Percentiles rank a stretch among this genome's conserved stretches.
These are phyloP conservation scores for Silene latifolia DNA, from an alignment of 148 eudicot species.

Conservation along the genomic window DNA sequence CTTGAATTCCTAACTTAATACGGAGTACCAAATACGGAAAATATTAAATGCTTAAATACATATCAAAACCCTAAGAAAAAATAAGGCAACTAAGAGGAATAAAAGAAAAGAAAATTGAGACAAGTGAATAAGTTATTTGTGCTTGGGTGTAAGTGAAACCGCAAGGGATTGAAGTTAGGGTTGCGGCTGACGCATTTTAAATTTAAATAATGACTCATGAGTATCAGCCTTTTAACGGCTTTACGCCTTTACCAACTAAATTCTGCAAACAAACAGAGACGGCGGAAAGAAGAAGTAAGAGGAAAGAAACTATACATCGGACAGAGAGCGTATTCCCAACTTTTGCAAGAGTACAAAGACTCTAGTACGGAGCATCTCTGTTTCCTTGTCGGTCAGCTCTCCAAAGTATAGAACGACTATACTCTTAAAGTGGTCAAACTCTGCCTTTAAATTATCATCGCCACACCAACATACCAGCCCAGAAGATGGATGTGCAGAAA, in stretches of 20 bases:
- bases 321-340: constrained; percentile 70
- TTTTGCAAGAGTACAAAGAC: constrained; percentile 47
- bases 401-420: constrained; percentile 75
- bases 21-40: no score
- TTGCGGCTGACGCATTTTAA: no score
- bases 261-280: neutral
- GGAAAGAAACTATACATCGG: constrained; percentile 49
- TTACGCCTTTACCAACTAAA: neutral
- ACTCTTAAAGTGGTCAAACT: constrained; percentile 52
- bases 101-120: neutral
- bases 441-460: constrained; percentile 65
- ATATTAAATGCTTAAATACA: no score
- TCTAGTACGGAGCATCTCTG: constrained; percentile 45
- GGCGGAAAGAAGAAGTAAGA: neutral
- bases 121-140: neutral
- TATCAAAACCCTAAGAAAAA: no score
- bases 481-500: constrained; percentile 69
- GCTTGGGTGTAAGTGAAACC: no score
- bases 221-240: no score
- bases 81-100: neutral
- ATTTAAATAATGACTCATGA: no score
- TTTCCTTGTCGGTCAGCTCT: constrained; percentile 45
- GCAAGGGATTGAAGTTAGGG: no score
- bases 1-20: no score
- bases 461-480: constrained; percentile 89